Evolutionary conservation across 176 grass and related monocot species (phyloP).

Genomic region (Microstegium vimineum): DNA sequence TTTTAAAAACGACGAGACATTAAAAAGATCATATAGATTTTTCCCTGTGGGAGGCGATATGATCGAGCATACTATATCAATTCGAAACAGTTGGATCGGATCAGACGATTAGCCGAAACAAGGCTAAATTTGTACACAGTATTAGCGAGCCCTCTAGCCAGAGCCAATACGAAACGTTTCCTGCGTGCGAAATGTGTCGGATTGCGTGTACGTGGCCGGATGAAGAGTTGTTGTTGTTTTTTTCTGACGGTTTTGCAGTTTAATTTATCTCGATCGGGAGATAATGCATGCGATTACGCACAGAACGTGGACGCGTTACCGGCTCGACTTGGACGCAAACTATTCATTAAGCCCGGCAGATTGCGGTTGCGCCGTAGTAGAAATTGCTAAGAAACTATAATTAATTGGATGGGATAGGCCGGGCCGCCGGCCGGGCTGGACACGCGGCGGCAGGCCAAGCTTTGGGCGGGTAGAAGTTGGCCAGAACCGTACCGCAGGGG

Average conservation of each 20-base stretch:
- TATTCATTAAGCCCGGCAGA: background rate
- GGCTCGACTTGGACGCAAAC: background rate
- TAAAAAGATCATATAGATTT: background rate
- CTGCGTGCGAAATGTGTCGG: constrained; percentile 7
- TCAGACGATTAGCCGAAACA: background rate
- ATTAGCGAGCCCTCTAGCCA: too few relatives aligned
- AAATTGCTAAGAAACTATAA: background rate
- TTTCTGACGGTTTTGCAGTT: background rate
- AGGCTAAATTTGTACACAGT: background rate
- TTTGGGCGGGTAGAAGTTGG: constrained; percentile 10
- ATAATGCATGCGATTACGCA: constrained; percentile 15
- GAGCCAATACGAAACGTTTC: constrained; percentile 4
- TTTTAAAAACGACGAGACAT: background rate
- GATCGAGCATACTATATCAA: background rate
- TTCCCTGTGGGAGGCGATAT: background rate
- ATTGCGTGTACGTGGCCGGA: background rate
- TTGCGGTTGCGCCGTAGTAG: background rate
- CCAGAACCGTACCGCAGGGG: background rate
- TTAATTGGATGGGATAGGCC: background rate
- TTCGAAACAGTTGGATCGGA: constrained; percentile 2
- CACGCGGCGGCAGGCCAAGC: constrained; percentile 26
- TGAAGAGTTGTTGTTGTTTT: background rate
- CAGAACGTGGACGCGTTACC: constrained; percentile 14
- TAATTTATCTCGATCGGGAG: background rate
- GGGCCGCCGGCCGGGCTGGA: background rate